Percentiles rank a stretch among this genome's conserved stretches.
These are phyloP conservation scores for Sanguinoderma infundibulare DNA, from an alignment of 1,284 basidiomycete genomes.

Conservation along the genomic window DNA sequence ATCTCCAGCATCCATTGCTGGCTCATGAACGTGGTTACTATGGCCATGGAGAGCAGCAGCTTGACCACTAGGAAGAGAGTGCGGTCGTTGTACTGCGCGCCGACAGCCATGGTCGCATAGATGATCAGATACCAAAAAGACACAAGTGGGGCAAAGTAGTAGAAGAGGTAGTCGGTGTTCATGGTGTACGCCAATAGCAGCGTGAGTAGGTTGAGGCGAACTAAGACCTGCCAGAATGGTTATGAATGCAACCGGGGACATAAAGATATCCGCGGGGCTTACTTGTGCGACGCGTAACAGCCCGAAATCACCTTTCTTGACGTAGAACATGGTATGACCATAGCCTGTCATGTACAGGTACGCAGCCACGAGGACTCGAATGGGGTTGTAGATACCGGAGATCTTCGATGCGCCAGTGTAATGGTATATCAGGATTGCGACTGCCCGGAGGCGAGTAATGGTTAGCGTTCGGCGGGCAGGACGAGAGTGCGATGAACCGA, in stretches of 20 bases:
- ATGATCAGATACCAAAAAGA: conserved; percentile 87
- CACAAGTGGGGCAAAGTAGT: conserved; percentile 87
- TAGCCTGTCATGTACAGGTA: conserved; percentile 87
- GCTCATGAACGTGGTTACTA: conserved; percentile 71
- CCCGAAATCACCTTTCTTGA: conserved; percentile 86
- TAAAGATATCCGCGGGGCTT: conserved; percentile 18
- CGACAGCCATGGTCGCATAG: conserved; percentile 78
- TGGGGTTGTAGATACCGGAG: conserved; percentile 89
- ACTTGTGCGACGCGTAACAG: conserved; percentile 76
- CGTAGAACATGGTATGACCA: conserved; percentile 77
- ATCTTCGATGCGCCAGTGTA: conserved; percentile 87
- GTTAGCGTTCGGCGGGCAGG: not conserved
- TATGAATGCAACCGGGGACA: not conserved
- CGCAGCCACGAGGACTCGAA: conserved; percentile 84
- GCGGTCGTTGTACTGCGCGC: conserved; percentile 75
- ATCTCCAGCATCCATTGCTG: conserved; percentile 64
- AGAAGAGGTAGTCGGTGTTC: conserved; percentile 89
- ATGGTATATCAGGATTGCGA: conserved; percentile 88
- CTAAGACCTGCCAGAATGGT: conserved; percentile 57
- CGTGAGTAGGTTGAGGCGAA: conserved; percentile 85
- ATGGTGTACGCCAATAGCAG: conserved; percentile 84
- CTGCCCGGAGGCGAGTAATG: conserved; percentile 40
- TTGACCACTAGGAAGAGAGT: conserved; percentile 72
- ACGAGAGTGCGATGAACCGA: conserved; percentile 40
- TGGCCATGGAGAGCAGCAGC: conserved; percentile 63